Base-by-base conservation (phyloP, 345 rosid genomes). In the Populus davidiana region DNA sequence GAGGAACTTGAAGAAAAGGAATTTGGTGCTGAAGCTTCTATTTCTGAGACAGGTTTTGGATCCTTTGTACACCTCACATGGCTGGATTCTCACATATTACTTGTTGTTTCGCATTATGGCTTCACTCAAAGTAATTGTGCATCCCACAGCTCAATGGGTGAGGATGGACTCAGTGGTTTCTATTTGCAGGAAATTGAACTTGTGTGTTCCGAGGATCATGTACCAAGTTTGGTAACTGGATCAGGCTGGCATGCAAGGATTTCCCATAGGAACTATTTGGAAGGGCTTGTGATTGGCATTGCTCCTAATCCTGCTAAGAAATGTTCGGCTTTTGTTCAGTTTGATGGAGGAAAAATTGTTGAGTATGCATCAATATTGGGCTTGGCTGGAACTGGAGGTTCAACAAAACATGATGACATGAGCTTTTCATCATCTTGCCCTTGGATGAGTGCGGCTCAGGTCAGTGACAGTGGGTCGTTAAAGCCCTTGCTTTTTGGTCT, bases 1-100 rank as follows among this genome's bases (percentile, higher is more conserved):
- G 98, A 91, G 82, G 94, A 90, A 65, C 86, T 93, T 16, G 97
- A 96, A 78, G 98, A 94, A 25, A 90, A 81, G 70, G 93, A 89
- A 84, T 84, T 86, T 83, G 73, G 3, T 70, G 86, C 89, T 36
- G 98, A 93, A 77, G 80, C 87, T 66, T 92, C 86, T 74, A 71
- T 79, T 74, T 85, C 85, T 67, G 88, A 89, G 76, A 83, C 81
- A 35, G 81, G 73, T 62, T 80, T 91, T 71, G 94, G 97, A 52
- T 90, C 93, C 50, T 79, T 89, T 68, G 70, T 84, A 41, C 96
- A 96, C 87, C 92, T 93, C 67, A 76, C 81, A 50, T 96, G 97
- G 98, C 81, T 92, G 80, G 94, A 89, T 76, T 85, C 86, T 29
- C 92, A 87, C 83, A 54, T 85, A 12, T 91, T 96, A 82, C 89